These are phyloP conservation scores for Ananas comosus DNA, from an alignment of 176 grass and related monocot genomes.

Conservation along the genomic window DNA sequence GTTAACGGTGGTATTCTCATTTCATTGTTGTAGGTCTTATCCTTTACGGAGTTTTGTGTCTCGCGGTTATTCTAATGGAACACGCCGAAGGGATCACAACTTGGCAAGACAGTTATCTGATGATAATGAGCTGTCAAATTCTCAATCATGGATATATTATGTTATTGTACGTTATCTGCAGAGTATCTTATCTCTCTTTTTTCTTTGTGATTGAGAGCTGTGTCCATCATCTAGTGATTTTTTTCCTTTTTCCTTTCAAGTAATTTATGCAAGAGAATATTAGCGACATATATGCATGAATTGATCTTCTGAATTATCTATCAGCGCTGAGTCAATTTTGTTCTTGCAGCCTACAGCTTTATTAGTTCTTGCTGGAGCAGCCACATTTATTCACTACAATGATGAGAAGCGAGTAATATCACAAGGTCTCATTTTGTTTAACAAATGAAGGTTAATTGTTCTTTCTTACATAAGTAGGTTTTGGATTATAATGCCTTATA, in stretches of 20 bases:
- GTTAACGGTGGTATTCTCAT: slow-evolving; percentile 2
- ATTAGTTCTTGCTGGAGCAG: slow-evolving; percentile 56
- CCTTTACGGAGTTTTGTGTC: slow-evolving; percentile 20
- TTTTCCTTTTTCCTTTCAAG: slow-evolving; percentile 6
- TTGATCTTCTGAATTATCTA: slow-evolving; percentile 1
- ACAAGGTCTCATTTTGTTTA: slow-evolving; percentile 39
- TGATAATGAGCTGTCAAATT: slow-evolving; percentile 31
- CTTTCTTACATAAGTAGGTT: slow-evolving; percentile 4
- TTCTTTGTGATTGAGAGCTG: slow-evolving; percentile 3
- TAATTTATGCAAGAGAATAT: slow-evolving; percentile 8
- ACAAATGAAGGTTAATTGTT: slow-evolving; percentile 20
- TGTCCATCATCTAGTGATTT: neutral
- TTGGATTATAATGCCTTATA: slow-evolving; percentile 11
- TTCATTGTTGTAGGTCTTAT: slow-evolving; percentile 16
- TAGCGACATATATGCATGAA: neutral
- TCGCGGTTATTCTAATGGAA: slow-evolving; percentile 36
- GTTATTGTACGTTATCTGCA: slow-evolving; percentile 42
- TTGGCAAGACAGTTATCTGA: slow-evolving; percentile 49
- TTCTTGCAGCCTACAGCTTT: slow-evolving; percentile 65
- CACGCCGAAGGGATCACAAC: slow-evolving; percentile 32
- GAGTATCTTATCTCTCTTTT: slow-evolving; percentile 16
- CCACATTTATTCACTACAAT: slow-evolving; percentile 66
- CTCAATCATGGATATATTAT: slow-evolving; percentile 44
- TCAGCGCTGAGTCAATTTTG: slow-evolving; percentile 6
- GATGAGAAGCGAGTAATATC: slow-evolving; percentile 75